Evolutionary conservation across 176 grass and related monocot genomes (phyloP), one percentile per base, ranked within the genome.

Genomic region (Carex cristatella): DNA sequence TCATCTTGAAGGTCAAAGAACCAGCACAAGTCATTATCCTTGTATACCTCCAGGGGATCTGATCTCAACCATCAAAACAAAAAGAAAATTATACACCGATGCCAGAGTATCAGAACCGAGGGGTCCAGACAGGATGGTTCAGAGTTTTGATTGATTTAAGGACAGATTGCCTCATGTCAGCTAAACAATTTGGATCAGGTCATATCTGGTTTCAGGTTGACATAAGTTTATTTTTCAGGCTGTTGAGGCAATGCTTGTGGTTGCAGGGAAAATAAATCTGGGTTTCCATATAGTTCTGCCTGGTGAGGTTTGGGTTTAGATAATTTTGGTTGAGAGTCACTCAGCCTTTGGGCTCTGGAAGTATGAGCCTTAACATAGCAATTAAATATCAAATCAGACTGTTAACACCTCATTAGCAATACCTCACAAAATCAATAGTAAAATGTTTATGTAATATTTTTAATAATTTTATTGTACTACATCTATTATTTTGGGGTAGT

Each of bases 21-120:
- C 92, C 91, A 90, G 79, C 95, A 98, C 60, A 98, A 88, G 46
- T 93, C 88, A 84, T 83, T 87, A 30, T 94, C 95, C 82, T 94
- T 94, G 66, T 94, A 98, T 89, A 85, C 87, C 67, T 91, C 89
- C 69, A 98, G 69, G 61, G 89, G 86, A 77, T 90, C 91, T 91
- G 85, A 84, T 87, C 78, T 61, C 56, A 90, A 56, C 14, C 48
- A 87, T 85, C 69, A 78, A 86, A 60, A 79, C 69, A 5, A 66
- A 66, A 68, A 9, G 7, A 54, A 83, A 68, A 66, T 12, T 71
- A 10, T 44, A 16, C 38, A 77, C 49, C 60, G 33, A 55, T 15
- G 4, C 8, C 28, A 65, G 23, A 44, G 13, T 69, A 81, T 18
- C 61, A 82, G 11, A 32, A 55, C 28, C 15, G 49, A 31, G 5